Percentiles rank a stretch among this genome's conserved stretches.
These are phyloP conservation scores for Vicia faba DNA, from an alignment of 306 rosid genomes.

Conservation along the genomic window DNA sequence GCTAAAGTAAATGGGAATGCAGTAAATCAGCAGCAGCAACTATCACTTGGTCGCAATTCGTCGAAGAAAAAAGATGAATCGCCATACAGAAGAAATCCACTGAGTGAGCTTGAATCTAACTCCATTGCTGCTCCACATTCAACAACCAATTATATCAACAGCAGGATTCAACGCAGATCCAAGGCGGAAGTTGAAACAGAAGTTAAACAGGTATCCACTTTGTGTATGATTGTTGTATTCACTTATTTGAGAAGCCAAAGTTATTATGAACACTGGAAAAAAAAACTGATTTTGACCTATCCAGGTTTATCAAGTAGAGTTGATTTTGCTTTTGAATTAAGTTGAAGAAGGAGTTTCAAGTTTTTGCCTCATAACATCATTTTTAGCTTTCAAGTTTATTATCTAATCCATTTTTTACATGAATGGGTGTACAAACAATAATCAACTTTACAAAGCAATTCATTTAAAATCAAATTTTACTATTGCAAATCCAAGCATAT, in stretches of 20 bases:
- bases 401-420: neutral
- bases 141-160: slow-evolving; percentile 45
- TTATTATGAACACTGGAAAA: neutral
- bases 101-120: slow-evolving; percentile 77
- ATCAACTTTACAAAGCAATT: neutral
- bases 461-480: neutral
- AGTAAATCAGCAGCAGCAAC: slow-evolving; percentile 56
- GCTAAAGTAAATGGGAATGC: slow-evolving; percentile 52
- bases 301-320: neutral
- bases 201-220: slow-evolving; percentile 55
- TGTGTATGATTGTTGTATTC: neutral
- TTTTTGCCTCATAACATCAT: neutral
- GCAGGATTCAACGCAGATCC: slow-evolving; percentile 48
- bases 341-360: neutral
- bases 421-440: neutral
- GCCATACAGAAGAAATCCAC: slow-evolving; percentile 81
- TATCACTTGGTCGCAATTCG: slow-evolving; percentile 76
- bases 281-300: neutral
- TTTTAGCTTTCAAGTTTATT: neutral
- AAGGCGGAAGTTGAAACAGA: slow-evolving; percentile 55
- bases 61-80: slow-evolving; percentile 92
- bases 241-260: neutral
- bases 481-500: neutral
- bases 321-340: neutral
- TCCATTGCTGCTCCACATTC: slow-evolving; percentile 54